Evolutionary conservation across 805 yeast species (phyloP).

Genomic region (Pichia membranifaciens): DNA sequence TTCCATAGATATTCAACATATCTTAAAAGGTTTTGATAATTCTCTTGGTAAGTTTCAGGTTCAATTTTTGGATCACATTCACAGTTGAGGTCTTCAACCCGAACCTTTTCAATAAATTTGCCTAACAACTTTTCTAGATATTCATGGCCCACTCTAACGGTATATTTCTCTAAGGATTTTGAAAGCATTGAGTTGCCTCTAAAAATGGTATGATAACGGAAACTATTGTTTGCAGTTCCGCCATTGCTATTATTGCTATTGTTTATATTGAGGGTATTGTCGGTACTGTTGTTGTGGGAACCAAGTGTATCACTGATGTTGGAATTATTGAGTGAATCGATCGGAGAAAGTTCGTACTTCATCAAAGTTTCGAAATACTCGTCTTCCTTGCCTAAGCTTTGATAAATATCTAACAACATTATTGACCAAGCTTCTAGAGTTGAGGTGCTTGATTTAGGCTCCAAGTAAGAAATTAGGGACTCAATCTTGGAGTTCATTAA

Average conservation of each 20-base stretch:
- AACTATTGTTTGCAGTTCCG: not conserved
- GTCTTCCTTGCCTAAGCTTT: constrained; percentile 59
- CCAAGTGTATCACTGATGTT: too few relatives aligned
- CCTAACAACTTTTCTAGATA: constrained; percentile 72
- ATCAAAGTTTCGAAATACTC: constrained; percentile 35
- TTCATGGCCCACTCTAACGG: constrained; percentile 71
- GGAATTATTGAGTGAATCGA: constrained; percentile 20
- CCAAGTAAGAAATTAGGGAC: constrained; percentile 45
- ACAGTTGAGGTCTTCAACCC: constrained; percentile 47
- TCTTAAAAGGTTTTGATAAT: constrained; percentile 33
- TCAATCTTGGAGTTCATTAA: constrained; percentile 47
- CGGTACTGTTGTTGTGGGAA: not conserved
- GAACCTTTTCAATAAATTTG: constrained; percentile 49
- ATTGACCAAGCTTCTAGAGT: constrained; percentile 50
- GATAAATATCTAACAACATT: constrained; percentile 68
- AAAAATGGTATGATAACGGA: constrained; percentile 50
- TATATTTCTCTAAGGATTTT: constrained; percentile 72
- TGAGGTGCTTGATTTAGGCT: constrained; percentile 24
- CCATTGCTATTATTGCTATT: not conserved
- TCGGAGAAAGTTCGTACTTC: constrained; percentile 18
- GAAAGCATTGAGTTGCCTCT: constrained; percentile 83
- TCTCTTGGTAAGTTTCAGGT: constrained; percentile 31
- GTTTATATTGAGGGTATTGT: not conserved
- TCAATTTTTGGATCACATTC: constrained; percentile 74
- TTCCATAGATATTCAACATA: constrained; percentile 59